Percentiles rank a stretch among this genome's conserved stretches.
Conservation (phyloP, 768 basidiomycete species). For the Nevesoporus exiguus region DNA sequence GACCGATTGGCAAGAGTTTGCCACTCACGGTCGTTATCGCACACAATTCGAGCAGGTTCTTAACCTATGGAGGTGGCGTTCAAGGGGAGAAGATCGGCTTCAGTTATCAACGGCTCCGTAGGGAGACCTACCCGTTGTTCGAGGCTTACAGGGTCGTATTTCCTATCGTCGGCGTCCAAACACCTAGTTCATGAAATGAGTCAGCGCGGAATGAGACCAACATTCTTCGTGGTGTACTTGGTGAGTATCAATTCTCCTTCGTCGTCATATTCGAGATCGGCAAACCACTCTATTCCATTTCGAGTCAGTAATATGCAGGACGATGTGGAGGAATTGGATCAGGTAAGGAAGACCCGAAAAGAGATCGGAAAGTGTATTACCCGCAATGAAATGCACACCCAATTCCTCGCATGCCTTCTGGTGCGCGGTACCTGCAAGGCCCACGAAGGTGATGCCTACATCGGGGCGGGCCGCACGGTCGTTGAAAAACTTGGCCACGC, state of each 20-base stretch:
- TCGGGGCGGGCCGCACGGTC: slow-evolving; percentile 17
- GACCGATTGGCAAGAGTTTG: slow-evolving; percentile 40
- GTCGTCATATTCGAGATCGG: slow-evolving; percentile 59
- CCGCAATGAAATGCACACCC: slow-evolving; percentile 34
- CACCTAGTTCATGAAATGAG: neutral
- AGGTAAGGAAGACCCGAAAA: neutral
- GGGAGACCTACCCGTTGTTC: slow-evolving; percentile 39
- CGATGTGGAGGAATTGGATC: neutral
- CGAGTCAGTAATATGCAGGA: neutral
- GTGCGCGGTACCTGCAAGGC: slow-evolving; percentile 62
- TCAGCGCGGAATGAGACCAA: neutral
- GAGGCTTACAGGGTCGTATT: slow-evolving; percentile 46
- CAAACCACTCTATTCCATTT: slow-evolving; percentile 53
- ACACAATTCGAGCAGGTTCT: slow-evolving; percentile 40
- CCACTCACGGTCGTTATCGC: slow-evolving; percentile 48
- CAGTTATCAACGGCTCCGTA: neutral
- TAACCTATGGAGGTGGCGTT: slow-evolving; percentile 33
- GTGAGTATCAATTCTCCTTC: slow-evolving; percentile 60
- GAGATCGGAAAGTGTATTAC: neutral
- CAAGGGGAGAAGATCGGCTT: neutral
- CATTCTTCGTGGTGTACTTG: slow-evolving; percentile 35
- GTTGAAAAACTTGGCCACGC: slow-evolving; percentile 51
- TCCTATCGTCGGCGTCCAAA: slow-evolving; percentile 31
- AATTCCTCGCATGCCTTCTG: slow-evolving; percentile 52
- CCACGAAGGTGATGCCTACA: slow-evolving; percentile 50